A percentile compares a stretch with the other conserved stretches of the same genome.
Conservation (phyloP, 192 early-diverging fungal species). For the Umbelopsis ramanniana region DNA sequence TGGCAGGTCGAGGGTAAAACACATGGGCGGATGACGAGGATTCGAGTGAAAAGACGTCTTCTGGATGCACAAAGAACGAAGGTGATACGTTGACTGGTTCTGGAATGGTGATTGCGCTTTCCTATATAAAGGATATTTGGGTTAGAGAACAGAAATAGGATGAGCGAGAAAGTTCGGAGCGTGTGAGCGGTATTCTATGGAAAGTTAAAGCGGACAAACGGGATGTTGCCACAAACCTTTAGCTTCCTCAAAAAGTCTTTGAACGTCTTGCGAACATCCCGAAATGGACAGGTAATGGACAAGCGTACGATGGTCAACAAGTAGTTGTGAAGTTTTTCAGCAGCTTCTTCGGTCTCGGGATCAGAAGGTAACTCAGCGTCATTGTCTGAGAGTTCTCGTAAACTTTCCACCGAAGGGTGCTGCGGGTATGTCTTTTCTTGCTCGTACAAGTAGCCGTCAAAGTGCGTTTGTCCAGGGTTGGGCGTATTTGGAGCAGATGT, state of each 20-base stretch:
- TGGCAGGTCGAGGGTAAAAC: slow-evolving; percentile 38
- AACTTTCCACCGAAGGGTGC: no score
- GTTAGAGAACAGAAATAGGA: no score
- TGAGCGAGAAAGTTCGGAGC: not conserved
- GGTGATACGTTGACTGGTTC: slow-evolving; percentile 51
- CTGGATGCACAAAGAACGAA: slow-evolving; percentile 54
- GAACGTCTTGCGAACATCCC: slow-evolving; percentile 56
- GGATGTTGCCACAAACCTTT: slow-evolving; percentile 38
- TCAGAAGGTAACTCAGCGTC: not conserved
- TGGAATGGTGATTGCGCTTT: slow-evolving; percentile 47
- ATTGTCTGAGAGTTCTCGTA: not conserved
- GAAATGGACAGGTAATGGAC: slow-evolving; percentile 52
- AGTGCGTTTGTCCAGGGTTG: not conserved
- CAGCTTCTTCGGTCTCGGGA: slow-evolving; percentile 28
- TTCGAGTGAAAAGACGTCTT: slow-evolving; percentile 58
- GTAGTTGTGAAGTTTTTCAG: slow-evolving; percentile 47
- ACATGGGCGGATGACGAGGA: slow-evolving; percentile 25
- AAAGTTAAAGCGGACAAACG: no score
- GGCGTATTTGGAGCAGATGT: slow-evolving; percentile 23
- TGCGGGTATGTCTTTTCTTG: not conserved
- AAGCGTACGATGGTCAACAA: slow-evolving; percentile 53
- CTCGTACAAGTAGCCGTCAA: not conserved
- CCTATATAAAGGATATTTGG: slow-evolving; percentile 26
- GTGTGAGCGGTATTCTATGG: not conserved
- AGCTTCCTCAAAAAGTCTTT: slow-evolving; percentile 45